Base-by-base conservation (phyloP, 202 grass and related monocot genomes). In the Sporobolus alterniflorus region DNA sequence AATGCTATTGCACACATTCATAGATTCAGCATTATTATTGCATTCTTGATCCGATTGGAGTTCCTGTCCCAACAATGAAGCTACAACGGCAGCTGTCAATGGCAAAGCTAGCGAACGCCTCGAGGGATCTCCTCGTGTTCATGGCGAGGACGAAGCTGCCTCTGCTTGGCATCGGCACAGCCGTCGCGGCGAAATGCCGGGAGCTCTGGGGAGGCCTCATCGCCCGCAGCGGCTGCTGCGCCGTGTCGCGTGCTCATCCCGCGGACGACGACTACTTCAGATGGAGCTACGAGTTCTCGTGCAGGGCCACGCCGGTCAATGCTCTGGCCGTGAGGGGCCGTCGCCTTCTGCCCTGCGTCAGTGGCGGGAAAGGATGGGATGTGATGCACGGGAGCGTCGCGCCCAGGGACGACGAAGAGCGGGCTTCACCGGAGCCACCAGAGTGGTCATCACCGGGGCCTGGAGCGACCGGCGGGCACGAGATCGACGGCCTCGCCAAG, bases 401-500 rank as follows among this genome's bases (percentile, higher is more conserved):
- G 9, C 68, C 28, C 31, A 31, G 26, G 50, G 9, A 39, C 22
- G 25, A 61, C 54, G 54, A 56, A 56, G n/a, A n/a, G 9, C 42
- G 22, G 41, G 15, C 33, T 7, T 84, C 64, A 7, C 73, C 50
- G 54, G n/a, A 25, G 54, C 54, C 51, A 22, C 20, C 50, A 9
- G 47, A 64, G 48, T 10, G 47, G 2, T 44, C 71, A 2, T 31
- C 62, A n/a, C n/a, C n/a, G 21, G 73, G 7, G 17, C 26, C 12
- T 26, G 39, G 26, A 25, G 11, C 10, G 32, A 33, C 3, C 1
- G 61, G 9, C 22, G 62, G 7, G 25, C 49, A 73, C 40, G 69
- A 81, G 69, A 75, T 86, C 41, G 70, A 86, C 31, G 74, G 65
- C 63, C 52, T 75, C 41, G 92, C 89, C 40, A 86, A 94, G 79